Evolutionary conservation across 208 protist genomes (phyloP).

Genomic region (Leishmania martiniquensis): DNA sequence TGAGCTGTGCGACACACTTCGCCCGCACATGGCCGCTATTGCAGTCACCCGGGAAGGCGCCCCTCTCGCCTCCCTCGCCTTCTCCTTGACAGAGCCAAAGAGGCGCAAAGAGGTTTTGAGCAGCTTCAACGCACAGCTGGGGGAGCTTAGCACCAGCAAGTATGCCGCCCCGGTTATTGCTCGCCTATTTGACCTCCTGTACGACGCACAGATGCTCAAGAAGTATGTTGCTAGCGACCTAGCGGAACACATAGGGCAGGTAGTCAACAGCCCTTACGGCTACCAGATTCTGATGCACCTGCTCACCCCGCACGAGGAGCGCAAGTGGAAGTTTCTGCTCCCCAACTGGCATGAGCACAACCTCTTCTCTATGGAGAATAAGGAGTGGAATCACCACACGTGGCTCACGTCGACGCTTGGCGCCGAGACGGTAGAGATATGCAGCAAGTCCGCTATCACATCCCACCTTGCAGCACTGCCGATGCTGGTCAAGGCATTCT

Average conservation of each 20-base stretch:
- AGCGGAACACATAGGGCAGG: constrained; percentile 58
- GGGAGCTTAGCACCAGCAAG: constrained; percentile 74
- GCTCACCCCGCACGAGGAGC: constrained; percentile 69
- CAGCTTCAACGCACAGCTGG: constrained; percentile 65
- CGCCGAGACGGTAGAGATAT: constrained; percentile 81
- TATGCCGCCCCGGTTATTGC: constrained; percentile 86
- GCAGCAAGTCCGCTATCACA: constrained; percentile 71
- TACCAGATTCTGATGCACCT: constrained; percentile 88
- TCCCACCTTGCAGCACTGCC: constrained; percentile 78
- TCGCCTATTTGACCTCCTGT: constrained; percentile 87
- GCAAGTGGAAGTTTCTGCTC: constrained; percentile 76
- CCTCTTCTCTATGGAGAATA: constrained; percentile 78
- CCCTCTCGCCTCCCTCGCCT: constrained; percentile 77
- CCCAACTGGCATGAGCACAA: constrained; percentile 88
- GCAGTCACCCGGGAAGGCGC: constrained; percentile 73
- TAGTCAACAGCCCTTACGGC: constrained; percentile 87
- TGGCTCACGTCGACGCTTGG: constrained; percentile 83
- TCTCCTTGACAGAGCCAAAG: constrained; percentile 81
- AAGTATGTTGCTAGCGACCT: constrained; percentile 85
- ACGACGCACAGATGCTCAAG: constrained; percentile 81
- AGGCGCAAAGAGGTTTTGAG: constrained; percentile 85
- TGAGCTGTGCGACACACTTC: constrained; percentile 86
- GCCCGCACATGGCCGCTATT: constrained; percentile 72
- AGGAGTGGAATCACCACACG: constrained; percentile 85
- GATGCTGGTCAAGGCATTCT: constrained; percentile 58